Percentiles rank a stretch among this genome's conserved stretches.
Evolutionary conservation across 257 asterid species (phyloP).

Genomic region (Solanum bulbocastanum): DNA sequence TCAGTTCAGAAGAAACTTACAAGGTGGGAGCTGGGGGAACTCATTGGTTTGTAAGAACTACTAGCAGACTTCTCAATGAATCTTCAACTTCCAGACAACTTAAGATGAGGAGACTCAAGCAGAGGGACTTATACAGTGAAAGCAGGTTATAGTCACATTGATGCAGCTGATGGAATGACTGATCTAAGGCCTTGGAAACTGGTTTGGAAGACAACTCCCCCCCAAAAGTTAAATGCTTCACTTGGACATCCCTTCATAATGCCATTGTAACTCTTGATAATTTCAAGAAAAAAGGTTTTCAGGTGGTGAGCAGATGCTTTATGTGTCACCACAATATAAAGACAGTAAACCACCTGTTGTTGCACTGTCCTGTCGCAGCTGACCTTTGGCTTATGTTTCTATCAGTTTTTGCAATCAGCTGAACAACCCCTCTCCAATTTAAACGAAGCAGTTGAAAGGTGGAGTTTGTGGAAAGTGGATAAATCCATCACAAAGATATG

Average conservation of each 20-base stretch:
- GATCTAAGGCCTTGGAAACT: background rate
- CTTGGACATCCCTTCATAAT: background rate
- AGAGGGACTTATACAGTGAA: background rate
- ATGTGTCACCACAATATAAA: background rate
- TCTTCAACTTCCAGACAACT: background rate
- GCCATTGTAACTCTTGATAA: background rate
- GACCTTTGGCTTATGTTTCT: background rate
- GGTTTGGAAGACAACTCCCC: background rate
- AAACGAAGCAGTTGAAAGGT: background rate
- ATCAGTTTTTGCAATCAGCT: background rate
- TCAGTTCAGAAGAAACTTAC: background rate
- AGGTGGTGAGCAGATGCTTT: background rate
- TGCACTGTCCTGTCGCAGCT: background rate
- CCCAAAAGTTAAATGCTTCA: background rate
- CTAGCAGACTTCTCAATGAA: background rate
- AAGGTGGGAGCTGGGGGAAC: background rate
- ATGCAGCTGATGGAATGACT: background rate
- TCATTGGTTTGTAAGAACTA: background rate
- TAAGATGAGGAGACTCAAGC: background rate
- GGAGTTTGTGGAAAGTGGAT: background rate
- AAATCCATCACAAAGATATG: background rate
- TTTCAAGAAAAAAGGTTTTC: background rate
- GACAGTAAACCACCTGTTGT: background rate
- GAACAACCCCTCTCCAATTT: background rate
- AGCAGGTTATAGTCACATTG: background rate